Conservation (phyloP, 257 asterid species). For the Solanum medicagineum region DNA sequence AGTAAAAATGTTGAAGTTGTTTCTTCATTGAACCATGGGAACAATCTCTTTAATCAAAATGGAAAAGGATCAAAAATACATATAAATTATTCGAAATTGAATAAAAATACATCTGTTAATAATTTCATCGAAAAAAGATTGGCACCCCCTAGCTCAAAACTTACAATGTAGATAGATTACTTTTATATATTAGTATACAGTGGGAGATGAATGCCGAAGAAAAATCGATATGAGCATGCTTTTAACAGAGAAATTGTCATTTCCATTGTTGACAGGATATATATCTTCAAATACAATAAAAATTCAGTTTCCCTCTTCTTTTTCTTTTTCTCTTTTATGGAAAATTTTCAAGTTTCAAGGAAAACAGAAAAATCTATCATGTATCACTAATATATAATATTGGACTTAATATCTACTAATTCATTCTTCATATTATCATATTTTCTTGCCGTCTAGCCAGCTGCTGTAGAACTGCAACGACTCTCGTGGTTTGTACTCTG, state of each 20-base stretch:
- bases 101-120: no score
- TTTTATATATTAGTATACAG: not conserved
- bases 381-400: not conserved
- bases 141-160: not conserved
- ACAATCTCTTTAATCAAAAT: not conserved
- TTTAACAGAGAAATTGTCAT: not conserved
- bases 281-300: not conserved
- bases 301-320: not conserved
- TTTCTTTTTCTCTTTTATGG: not conserved
- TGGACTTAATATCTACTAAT: not conserved
- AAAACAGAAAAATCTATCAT: not conserved
- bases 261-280: not conserved
- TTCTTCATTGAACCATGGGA: not conserved
- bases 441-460: conserved; percentile 45
- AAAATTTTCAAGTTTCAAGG: not conserved
- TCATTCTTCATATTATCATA: conserved; percentile 15
- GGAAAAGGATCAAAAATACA: not conserved
- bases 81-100: no score
- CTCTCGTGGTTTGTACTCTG: conserved; percentile 86
- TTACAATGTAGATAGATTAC: not conserved
- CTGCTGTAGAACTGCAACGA: conserved; percentile 60
- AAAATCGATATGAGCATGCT: not conserved
- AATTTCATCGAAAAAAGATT: not conserved
- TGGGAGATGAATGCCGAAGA: not conserved
- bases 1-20: not conserved